A percentile compares a stretch with the other conserved stretches of the same genome.
phyloP scores from a whole-genome alignment of 2,329 filamentous ascomycete genomes.

The Coccinonectria pachysandricola region DNA sequence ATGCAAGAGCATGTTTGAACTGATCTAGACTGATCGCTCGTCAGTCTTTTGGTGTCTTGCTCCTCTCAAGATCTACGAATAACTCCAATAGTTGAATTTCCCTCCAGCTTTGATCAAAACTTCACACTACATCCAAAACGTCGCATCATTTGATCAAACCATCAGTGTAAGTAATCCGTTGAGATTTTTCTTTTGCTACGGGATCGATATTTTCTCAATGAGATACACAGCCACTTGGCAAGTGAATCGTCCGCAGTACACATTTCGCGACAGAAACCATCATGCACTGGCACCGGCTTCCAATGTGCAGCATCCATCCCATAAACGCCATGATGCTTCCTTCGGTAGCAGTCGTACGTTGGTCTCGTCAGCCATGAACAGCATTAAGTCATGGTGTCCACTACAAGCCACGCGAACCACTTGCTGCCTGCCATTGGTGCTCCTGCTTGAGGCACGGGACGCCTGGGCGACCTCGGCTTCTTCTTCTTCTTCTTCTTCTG shows the following conservation, averaged over 20 bases:
- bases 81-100: too few relatives aligned
- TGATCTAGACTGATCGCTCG: too few relatives aligned
- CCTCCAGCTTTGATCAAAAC: too few relatives aligned
- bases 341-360: slow-evolving; percentile 12
- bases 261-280: slow-evolving; percentile 15
- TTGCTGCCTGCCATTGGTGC: too few relatives aligned
- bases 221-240: slow-evolving; percentile 18
- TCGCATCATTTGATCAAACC: too few relatives aligned
- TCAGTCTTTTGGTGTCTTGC: too few relatives aligned
- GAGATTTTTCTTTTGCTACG: slow-evolving; percentile 19
- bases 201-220: slow-evolving; percentile 11
- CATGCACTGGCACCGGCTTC: slow-evolving; percentile 21
- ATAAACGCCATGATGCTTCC: slow-evolving; percentile 10
- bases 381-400: slow-evolving; percentile 15
- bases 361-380: slow-evolving; percentile 14
- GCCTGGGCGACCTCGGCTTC: slow-evolving; percentile 14
- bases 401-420: slow-evolving; percentile 12
- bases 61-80: too few relatives aligned
- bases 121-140: not conserved
- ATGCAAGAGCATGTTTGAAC: too few relatives aligned
- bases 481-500: too few relatives aligned
- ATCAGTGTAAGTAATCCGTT: too few relatives aligned
- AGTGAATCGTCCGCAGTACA: slow-evolving; percentile 15
- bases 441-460: slow-evolving; percentile 10
- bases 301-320: slow-evolving; percentile 9